phyloP scores from a whole-genome alignment of 148 eudicot genomes.

The Fagopyrum tataricum region DNA sequence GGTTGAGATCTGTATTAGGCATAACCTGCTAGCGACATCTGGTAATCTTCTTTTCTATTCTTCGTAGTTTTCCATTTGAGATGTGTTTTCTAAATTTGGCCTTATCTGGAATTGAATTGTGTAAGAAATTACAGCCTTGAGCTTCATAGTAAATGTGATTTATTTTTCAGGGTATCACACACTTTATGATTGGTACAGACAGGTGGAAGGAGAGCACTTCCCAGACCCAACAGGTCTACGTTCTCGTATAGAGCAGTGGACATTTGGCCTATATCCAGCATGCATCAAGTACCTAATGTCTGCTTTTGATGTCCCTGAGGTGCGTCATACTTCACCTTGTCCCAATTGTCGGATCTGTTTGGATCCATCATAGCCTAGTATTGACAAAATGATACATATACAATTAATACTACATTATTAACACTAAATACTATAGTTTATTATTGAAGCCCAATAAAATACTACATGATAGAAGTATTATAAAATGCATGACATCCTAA shows the following conservation, averaged over 20 bases:
- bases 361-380: no score
- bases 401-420: no score
- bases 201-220: slow-evolving; percentile 93
- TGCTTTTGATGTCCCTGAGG: slow-evolving; percentile 99
- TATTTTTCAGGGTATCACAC: slow-evolving; percentile 83
- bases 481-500: no score
- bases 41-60: slow-evolving; percentile 30
- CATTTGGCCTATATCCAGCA: slow-evolving; percentile 95
- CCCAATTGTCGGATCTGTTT: neutral
- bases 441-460: no score
- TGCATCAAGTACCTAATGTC: slow-evolving; percentile 98
- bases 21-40: slow-evolving; percentile 81
- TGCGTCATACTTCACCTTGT: slow-evolving; percentile 15
- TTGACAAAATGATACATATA: no score
- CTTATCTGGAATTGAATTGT: neutral
- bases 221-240: slow-evolving; percentile 98
- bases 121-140: neutral
- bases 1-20: slow-evolving; percentile 86
- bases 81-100: neutral
- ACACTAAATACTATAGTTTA: no score
- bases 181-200: slow-evolving; percentile 87
- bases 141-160: neutral
- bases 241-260: slow-evolving; percentile 93
- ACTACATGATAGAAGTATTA: no score
- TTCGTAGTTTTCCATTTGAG: neutral